Conservation (phyloP, 23 red algal genomes). For the Gracilaria caudata region DNA sequence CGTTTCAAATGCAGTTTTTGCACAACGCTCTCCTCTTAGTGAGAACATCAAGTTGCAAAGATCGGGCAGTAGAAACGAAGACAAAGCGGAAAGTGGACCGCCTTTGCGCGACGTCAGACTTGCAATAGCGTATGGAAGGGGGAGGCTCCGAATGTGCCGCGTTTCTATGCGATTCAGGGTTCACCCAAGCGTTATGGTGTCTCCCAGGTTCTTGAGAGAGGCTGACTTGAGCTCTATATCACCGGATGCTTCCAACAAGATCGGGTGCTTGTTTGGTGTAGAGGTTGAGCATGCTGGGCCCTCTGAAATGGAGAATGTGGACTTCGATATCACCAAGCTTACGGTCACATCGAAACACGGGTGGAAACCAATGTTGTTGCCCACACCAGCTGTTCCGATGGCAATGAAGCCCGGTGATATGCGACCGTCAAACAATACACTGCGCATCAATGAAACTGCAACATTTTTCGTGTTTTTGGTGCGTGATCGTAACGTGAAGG, state of each 20-base stretch:
- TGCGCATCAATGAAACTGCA: slow-evolving; percentile 70
- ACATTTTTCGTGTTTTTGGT: slow-evolving; percentile 65
- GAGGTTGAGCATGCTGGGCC: slow-evolving; percentile 68
- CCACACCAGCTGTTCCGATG: not conserved
- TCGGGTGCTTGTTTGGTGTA: slow-evolving; percentile 57
- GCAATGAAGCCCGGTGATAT: slow-evolving; percentile 27
- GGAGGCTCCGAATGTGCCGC: slow-evolving; percentile 22
- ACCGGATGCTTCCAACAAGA: not conserved
- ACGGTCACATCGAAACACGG: slow-evolving; percentile 45
- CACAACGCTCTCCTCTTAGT: slow-evolving; percentile 9
- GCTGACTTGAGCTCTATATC: slow-evolving; percentile 19
- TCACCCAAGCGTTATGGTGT: slow-evolving; percentile 57
- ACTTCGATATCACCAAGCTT: slow-evolving; percentile 53
- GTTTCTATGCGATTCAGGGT: slow-evolving; percentile 49
- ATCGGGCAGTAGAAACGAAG: slow-evolving; percentile 9
- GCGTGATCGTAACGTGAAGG: slow-evolving; percentile 34
- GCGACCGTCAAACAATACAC: slow-evolving; percentile 2
- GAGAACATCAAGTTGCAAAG: slow-evolving; percentile 51
- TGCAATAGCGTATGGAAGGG: slow-evolving; percentile 51
- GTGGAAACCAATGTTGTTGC: slow-evolving; percentile 53
- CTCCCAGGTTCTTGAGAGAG: slow-evolving; percentile 48
- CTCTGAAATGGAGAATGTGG: slow-evolving; percentile 32
- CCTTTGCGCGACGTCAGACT: slow-evolving; percentile 19
- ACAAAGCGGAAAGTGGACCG: not conserved
- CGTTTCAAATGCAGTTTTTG: slow-evolving; percentile 44